These are phyloP conservation scores for Diplosphaera chodatii DNA, from an alignment of 139 green algal genomes.

Conservation along the genomic window DNA sequence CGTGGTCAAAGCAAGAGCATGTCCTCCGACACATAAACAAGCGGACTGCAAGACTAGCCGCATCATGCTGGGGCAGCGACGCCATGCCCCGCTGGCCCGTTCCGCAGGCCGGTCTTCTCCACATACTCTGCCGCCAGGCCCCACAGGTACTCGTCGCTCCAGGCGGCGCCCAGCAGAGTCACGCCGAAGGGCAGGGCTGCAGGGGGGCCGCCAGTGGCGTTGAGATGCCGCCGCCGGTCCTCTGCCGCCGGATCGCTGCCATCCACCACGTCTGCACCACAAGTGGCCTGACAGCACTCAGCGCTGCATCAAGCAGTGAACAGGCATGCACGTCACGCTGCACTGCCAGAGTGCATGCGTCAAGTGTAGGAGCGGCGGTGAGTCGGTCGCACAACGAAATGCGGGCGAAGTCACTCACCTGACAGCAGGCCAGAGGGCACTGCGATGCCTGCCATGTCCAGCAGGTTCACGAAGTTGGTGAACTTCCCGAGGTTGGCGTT, in stretches of 20 bases:
- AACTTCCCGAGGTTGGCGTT: conserved; percentile 73
- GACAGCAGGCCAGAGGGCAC: conserved; percentile 55
- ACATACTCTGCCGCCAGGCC: conserved; percentile 44
- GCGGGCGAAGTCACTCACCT: not conserved
- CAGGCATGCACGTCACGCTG: no score
- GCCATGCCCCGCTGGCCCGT: conserved; percentile 49
- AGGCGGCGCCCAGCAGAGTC: conserved; percentile 55
- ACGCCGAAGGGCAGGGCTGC: conserved; percentile 65
- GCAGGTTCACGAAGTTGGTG: conserved; percentile 82
- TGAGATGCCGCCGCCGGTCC: conserved; percentile 7
- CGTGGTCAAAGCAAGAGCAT: no score
- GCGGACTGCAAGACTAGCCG: no score
- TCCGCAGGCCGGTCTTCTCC: conserved; percentile 35
- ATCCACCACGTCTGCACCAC: conserved; percentile 2
- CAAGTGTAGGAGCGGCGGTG: no score
- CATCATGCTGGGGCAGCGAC: conserved; percentile 14
- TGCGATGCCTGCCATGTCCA: conserved; percentile 67
- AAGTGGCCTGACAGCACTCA: no score
- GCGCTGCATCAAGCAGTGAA: no score
- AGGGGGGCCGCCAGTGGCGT: conserved; percentile 20
- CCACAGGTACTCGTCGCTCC: conserved; percentile 64
- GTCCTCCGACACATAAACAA: no score
- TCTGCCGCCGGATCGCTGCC: not conserved
- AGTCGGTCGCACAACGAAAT: no score
- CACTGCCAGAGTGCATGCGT: no score